Base-by-base conservation (phyloP, 805 yeast genomes). In the Metschnikowia proteae region DNA sequence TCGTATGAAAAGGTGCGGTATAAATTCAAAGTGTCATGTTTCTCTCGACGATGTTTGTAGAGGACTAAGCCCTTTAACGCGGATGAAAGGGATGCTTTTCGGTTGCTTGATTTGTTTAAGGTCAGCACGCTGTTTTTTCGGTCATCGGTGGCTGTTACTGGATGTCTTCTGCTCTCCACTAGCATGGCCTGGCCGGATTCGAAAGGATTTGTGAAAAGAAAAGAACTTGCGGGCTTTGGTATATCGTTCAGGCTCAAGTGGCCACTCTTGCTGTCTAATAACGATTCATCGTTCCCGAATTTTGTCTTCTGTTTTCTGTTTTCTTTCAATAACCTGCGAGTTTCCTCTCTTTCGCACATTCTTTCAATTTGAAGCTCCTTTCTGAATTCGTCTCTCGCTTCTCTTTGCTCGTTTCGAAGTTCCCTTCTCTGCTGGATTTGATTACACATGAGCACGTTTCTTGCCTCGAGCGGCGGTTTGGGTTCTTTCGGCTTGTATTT, bases 1-100 rank as follows among this genome's bases (percentile, higher is more conserved):
- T 72, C 77, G 47, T 50, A 70, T 35, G 67, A 62, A 40, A 45
- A 48, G 5, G 67, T 59, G 36, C 58, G 54, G 32, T 51, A 38
- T 47, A 56, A 46, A 33, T 31, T 23, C 6, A 11, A 3, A 23
- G 17, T 31, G 3, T 37, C 29, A 17, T 45, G 23, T 13, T 22
- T 29, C 6, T 27, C 45, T 25, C 33, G 38, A 5, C 33, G 38
- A 28, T 41, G 48, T 27, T 43, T 48, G 45, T 43, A 35, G 34
- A 51, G 39, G 23, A 53, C 38, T 26, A 53, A 30, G 6, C 46
- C 56, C 17, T 39, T 46, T 17, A 55, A 48, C 7, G 46, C 37
- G 6, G 43, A 44, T 1, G 55, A 47, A 28, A 55, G 49, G 6
- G 52, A 46, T 17, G 38, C 3, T 36, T 48, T 46, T 22, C 43